Base-by-base conservation (phyloP, 2,329 filamentous ascomycete species). In the Penicillium concentricum region DNA sequence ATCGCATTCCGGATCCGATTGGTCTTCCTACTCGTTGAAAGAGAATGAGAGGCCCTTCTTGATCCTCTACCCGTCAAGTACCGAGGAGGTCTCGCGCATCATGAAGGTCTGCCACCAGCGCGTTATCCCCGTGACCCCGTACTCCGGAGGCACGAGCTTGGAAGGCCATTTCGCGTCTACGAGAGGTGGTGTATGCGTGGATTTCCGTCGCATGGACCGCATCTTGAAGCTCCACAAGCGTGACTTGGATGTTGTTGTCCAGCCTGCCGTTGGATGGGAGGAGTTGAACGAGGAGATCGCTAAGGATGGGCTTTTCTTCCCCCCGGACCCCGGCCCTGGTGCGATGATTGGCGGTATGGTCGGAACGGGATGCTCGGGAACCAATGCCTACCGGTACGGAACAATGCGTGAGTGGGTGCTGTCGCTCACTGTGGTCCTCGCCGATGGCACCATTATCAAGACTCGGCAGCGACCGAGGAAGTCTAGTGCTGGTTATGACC, bases 401-500 rank as follows among this genome's bases (percentile, higher is more conserved):
- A 96, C 92, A 2, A 96, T 96, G 91, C 87, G 90, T 61, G 92
- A 96, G 71, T 96, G 92, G 92, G 92, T 96, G 13, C 78, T 96
- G 22, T 89, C 85, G 52, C 76, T 96, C 63, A 96, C 92, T 0
- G 90, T 96, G 4, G 92, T 96, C 12, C 82, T 96, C 67, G 92
- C 92, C 18, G 92, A 96, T 73, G 92, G 92, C 48, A 96, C 92
- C 1, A 76, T 96, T 50, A 88, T 97, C 76, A 93, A 92, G 80
- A 97, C 92, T 12, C 83, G 90, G 61, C 91, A 95, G 74, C 84
- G 92, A 47, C 91, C 92, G 12, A 84, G 92, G 64, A 97, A 96
- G 80, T 92, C 89, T 68, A 92, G 88, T 54, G 92, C 92, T 32
- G 92, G 92, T 26, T 97, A 97, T 76, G 92, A 97, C 72, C 82